phyloP scores from a whole-genome alignment of 1,139 yeast genomes.

The Geotrichum aggregatum region DNA sequence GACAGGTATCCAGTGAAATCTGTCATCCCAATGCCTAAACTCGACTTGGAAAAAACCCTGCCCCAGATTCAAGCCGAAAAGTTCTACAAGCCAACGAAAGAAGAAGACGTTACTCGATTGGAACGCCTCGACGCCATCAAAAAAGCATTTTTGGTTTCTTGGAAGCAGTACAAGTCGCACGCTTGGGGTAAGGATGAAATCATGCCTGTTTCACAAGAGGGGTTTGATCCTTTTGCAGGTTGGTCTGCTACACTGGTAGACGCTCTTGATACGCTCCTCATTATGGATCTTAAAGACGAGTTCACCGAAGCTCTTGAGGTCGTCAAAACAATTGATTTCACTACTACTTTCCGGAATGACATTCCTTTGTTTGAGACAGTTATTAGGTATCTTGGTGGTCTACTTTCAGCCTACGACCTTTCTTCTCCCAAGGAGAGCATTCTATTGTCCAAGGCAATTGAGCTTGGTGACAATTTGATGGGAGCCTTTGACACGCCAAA shows the following conservation, averaged over 20 bases:
- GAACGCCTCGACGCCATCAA: slow-evolving; percentile 47
- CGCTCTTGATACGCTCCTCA: slow-evolving; percentile 60
- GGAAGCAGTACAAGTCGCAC: slow-evolving; percentile 54
- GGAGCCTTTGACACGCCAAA: slow-evolving; percentile 70
- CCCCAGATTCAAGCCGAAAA: slow-evolving; percentile 17
- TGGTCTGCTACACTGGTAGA: slow-evolving; percentile 59
- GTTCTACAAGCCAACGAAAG: slow-evolving; percentile 7
- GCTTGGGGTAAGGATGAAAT: slow-evolving; percentile 71
- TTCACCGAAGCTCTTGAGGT: slow-evolving; percentile 50
- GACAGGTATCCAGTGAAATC: slow-evolving; percentile 29
- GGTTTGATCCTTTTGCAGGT: slow-evolving; percentile 44
- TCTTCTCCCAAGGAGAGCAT: slow-evolving; percentile 40
- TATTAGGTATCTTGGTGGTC: slow-evolving; percentile 68
- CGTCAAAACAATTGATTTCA: slow-evolving; percentile 53
- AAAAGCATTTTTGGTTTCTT: slow-evolving; percentile 52
- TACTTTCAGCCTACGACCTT: slow-evolving; percentile 64
- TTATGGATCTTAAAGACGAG: slow-evolving; percentile 58
- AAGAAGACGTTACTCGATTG: slow-evolving; percentile 4
- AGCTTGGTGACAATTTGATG: slow-evolving; percentile 59
- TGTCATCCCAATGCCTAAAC: slow-evolving; percentile 18
- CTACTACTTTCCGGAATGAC: slow-evolving; percentile 39
- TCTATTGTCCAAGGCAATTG: slow-evolving; percentile 55
- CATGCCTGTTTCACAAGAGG: slow-evolving; percentile 38
- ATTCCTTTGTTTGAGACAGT: slow-evolving; percentile 70
- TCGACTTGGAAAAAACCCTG: not conserved